These are phyloP conservation scores for Pezicula radicicola DNA, from an alignment of 2,329 filamentous ascomycete genomes.

Conservation along the genomic window DNA sequence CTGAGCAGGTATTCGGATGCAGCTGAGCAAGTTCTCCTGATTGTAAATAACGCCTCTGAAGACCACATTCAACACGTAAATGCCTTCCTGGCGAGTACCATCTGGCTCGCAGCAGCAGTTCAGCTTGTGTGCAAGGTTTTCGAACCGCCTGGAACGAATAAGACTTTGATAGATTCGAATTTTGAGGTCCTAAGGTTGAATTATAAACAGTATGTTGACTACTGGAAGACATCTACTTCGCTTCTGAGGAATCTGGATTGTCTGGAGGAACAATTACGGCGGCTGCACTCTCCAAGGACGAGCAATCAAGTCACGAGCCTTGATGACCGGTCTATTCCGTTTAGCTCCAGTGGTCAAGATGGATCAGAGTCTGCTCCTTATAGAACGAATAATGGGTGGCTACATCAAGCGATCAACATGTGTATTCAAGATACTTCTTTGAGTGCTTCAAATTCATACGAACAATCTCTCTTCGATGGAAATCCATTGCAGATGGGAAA, in stretches of 20 bases:
- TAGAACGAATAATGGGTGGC: too few relatives aligned
- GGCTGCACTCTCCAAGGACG: too few relatives aligned
- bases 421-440: too few relatives aligned
- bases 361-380: too few relatives aligned
- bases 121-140: constrained; percentile 4
- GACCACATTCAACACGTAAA: constrained; percentile 5
- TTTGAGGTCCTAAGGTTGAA: background rate
- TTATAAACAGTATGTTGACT: background rate
- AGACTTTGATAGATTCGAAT: constrained; percentile 2
- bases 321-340: too few relatives aligned
- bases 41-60: constrained; percentile 1
- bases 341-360: too few relatives aligned
- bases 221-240: background rate
- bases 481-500: too few relatives aligned
- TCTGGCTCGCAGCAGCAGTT: constrained; percentile 8
- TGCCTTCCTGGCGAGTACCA: constrained; percentile 7
- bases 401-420: too few relatives aligned
- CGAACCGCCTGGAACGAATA: background rate
- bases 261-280: background rate
- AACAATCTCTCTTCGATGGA: too few relatives aligned
- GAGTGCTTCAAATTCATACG: too few relatives aligned
- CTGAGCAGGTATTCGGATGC: constrained; percentile 6
- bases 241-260: background rate
- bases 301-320: too few relatives aligned
- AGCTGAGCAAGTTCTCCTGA: constrained; percentile 1